Evolutionary conservation across 2,329 filamentous ascomycete species (phyloP), one percentile per base, ranked within the genome.

Genomic region (Fusarium nelsonii): DNA sequence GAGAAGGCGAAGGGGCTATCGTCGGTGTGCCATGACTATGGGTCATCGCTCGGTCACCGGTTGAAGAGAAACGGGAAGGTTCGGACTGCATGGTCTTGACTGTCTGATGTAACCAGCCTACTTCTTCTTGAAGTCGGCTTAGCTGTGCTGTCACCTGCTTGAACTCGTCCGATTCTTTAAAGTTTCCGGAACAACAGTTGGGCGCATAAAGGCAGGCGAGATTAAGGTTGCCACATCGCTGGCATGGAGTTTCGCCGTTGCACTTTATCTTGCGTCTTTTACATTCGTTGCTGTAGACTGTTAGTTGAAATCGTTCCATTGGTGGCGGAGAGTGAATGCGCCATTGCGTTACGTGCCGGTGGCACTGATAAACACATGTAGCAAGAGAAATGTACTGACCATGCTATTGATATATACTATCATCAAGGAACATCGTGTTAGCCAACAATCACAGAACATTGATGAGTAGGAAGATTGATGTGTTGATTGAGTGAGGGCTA

Each of bases 161-260:
- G 83, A 94, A 97, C 78, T 97, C 94, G 11, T 97, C 92, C 46
- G 93, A 94, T 74, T 97, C 94, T 79, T 95, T 96, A 85, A 97
- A 94, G 78, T 88, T 93, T 82, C 88, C 94, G 66, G 87, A 81
- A 76, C 88, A 90, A 77, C 89, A 90, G 74, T 90, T 90, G 15
- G 88, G 85, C 8, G 89, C 84, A 79, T 91, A 92, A 44, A 90
- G 81, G 74, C 90, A 92, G 65, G 85, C 79, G 18, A 91, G 82
- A 71, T 88, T 89, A 77, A 92, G 88, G 71, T 90, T 90, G 71
- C 89, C 87, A 73, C 90, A 92, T 58, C 90, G 84, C 63, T 88
- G 85, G 69, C 90, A 92, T 2, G 89, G 87, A 1, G 85, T 87
- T 71, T 91, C 87, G 64, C 90, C 90, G 77, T 91, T 92, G 79